A percentile compares a stretch with the other conserved stretches of the same genome.
phyloP scores from a whole-genome alignment of 192 early-diverging fungal genomes.

The Podila epigama region DNA sequence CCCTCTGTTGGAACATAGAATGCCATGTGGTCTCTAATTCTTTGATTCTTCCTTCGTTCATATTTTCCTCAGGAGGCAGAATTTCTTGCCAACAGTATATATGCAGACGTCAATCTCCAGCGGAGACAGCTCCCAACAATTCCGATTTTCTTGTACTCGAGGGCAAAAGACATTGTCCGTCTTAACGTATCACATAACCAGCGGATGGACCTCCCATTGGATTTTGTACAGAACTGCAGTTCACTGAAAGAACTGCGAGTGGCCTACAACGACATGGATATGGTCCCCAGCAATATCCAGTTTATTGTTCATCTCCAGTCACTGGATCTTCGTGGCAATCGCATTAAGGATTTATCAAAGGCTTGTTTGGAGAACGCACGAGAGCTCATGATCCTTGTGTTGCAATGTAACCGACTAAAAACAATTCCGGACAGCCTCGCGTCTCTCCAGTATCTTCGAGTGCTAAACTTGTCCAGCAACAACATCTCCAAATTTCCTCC shows the following conservation, averaged over 20 bases:
- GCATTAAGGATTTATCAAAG: slow-evolving; percentile 68
- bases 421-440: slow-evolving; percentile 71
- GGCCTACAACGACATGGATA: slow-evolving; percentile 71
- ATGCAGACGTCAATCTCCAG: slow-evolving; percentile 74
- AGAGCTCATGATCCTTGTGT: slow-evolving; percentile 66
- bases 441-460: slow-evolving; percentile 61
- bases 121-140: slow-evolving; percentile 78
- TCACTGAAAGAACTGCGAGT: slow-evolving; percentile 72
- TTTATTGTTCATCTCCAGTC: slow-evolving; percentile 69
- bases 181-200: slow-evolving; percentile 86
- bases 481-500: slow-evolving; percentile 72
- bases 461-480: slow-evolving; percentile 86
- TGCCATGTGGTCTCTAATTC: too few relatives aligned
- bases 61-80: slow-evolving; percentile 49
- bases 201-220: slow-evolving; percentile 82
- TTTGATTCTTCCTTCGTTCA: neutral
- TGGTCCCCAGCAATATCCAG: slow-evolving; percentile 72
- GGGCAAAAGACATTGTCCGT: slow-evolving; percentile 74
- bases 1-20: too few relatives aligned
- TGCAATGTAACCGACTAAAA: slow-evolving; percentile 79
- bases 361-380: slow-evolving; percentile 68
- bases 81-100: slow-evolving; percentile 41
- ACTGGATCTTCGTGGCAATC: slow-evolving; percentile 84
- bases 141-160: slow-evolving; percentile 77
- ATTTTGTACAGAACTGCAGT: slow-evolving; percentile 81